Evolutionary conservation across 495 filamentous ascomycete genomes (phyloP).

Genomic region (Pyrenopolyporus hunteri): DNA sequence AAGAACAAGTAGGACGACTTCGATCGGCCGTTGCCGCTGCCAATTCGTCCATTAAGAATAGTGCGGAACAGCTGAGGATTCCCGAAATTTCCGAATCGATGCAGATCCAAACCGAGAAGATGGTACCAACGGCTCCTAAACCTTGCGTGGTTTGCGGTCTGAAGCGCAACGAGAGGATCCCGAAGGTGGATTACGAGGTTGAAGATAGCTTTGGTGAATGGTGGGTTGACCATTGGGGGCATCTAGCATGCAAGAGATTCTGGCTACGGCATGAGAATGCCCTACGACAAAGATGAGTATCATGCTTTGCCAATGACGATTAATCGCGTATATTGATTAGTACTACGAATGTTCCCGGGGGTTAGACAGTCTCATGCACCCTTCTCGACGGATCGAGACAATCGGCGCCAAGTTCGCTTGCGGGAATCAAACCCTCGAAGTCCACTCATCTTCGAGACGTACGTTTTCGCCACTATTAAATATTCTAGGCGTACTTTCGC

Average conservation of each 20-base stretch:
- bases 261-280: conserved; percentile 76
- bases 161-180: conserved; percentile 81
- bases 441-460: not conserved
- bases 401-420: not conserved
- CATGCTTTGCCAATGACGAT: not conserved
- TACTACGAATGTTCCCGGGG: not conserved
- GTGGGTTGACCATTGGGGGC: conserved; percentile 93
- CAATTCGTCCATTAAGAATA: conserved; percentile 46
- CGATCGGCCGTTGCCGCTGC: conserved; percentile 62
- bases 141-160: conserved; percentile 89
- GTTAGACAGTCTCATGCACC: not conserved
- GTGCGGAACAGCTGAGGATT: conserved; percentile 52
- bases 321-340: conserved; percentile 1
- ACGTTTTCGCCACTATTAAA: not conserved
- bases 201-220: conserved; percentile 93
- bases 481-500: not conserved
- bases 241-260: conserved; percentile 79
- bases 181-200: conserved; percentile 74
- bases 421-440: not conserved
- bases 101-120: conserved; percentile 65
- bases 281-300: conserved; percentile 67
- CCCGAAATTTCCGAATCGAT: conserved; percentile 72
- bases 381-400: not conserved
- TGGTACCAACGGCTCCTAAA: conserved; percentile 71
- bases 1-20: conserved; percentile 66